phyloP scores from a whole-genome alignment of 148 eudicot species.

The Salicornia ramosissima region DNA sequence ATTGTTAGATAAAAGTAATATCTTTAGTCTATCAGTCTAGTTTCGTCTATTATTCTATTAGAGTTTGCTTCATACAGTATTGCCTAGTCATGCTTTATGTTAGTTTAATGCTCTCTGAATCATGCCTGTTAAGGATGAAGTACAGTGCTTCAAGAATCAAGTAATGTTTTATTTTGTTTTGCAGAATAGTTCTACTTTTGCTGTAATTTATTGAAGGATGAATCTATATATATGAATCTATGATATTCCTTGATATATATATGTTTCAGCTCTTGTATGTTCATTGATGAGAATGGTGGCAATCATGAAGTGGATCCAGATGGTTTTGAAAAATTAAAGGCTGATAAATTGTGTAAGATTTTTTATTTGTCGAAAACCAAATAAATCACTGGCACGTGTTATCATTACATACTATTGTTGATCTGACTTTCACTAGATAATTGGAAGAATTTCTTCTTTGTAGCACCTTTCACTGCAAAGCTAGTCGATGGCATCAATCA shows the following conservation, averaged over 20 bases:
- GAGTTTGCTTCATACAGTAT: background rate
- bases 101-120: background rate
- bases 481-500: slow-evolving; percentile 86
- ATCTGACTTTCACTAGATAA: background rate
- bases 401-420: background rate
- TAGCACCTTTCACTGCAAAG: slow-evolving; percentile 66
- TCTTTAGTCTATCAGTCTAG: too few relatives aligned
- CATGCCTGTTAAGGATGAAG: background rate
- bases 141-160: background rate
- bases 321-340: slow-evolving; percentile 52
- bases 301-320: slow-evolving; percentile 55
- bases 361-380: slow-evolving; percentile 3
- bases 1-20: background rate
- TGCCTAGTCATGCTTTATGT: background rate
- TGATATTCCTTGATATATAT: background rate
- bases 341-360: slow-evolving; percentile 66
- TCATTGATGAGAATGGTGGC: slow-evolving; percentile 55
- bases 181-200: background rate
- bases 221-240: background rate
- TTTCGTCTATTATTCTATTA: background rate
- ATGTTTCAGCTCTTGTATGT: slow-evolving; percentile 59
- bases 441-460: slow-evolving; percentile 19
- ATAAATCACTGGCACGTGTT: background rate
- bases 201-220: background rate
- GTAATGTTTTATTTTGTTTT: background rate